Evolutionary conservation across 1,139 yeast genomes (phyloP).

Genomic region (Zygoascus sp.): DNA sequence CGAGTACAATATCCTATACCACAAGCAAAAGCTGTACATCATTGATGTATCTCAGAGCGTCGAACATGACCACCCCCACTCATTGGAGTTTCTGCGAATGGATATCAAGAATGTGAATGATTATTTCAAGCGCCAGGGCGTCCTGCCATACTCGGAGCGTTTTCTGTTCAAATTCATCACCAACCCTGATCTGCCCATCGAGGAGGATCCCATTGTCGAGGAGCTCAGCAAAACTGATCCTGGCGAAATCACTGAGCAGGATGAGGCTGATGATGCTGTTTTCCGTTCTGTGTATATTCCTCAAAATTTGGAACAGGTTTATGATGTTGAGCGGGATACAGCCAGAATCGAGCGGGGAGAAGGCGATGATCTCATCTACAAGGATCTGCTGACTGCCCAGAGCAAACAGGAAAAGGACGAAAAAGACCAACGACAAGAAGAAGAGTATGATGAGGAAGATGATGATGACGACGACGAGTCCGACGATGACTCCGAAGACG

Average conservation of each 20-base stretch:
- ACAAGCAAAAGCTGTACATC: conserved; percentile 71
- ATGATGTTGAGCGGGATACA: conserved; percentile 73
- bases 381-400: conserved; percentile 31
- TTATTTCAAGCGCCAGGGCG: conserved; percentile 70
- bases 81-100: conserved; percentile 91
- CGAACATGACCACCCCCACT: conserved; percentile 97
- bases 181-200: conserved; percentile 22
- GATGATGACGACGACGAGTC: conserved; percentile 33
- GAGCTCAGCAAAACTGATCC: conserved; percentile 32
- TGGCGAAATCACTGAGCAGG: conserved; percentile 42
- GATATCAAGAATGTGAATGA: conserved; percentile 94
- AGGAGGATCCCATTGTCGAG: conserved; percentile 27
- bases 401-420: too few species aligned
- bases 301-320: conserved; percentile 48
- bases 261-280: conserved; percentile 73
- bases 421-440: conserved; percentile 15
- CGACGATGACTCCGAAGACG: conserved; percentile 37
- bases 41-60: conserved; percentile 97
- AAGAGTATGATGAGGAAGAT: conserved; percentile 28
- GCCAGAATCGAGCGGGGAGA: conserved; percentile 77
- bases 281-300: conserved; percentile 86
- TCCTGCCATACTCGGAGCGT: conserved; percentile 76
- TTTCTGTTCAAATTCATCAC: conserved; percentile 72
- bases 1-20: conserved; percentile 86
- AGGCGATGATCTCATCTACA: conserved; percentile 61